These are phyloP conservation scores for Kwoniella shivajii DNA, from an alignment of 1,284 basidiomycete genomes.

Conservation along the genomic window DNA sequence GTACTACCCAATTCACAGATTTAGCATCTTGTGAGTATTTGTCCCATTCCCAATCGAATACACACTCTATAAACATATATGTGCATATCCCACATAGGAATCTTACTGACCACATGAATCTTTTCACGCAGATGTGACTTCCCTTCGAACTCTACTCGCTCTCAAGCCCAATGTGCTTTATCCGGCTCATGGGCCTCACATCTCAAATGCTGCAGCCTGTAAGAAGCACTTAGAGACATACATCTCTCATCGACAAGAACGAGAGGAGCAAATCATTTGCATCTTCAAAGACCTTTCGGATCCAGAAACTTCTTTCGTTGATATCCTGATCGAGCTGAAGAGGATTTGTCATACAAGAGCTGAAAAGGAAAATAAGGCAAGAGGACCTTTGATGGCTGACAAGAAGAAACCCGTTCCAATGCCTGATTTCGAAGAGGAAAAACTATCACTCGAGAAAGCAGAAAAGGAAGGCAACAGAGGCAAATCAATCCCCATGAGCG, in stretches of 20 bases:
- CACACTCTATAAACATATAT: neutral
- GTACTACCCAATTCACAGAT: conserved; percentile 88
- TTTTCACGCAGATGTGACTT: conserved; percentile 36
- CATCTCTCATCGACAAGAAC: conserved; percentile 75
- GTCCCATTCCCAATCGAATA: conserved; percentile 39
- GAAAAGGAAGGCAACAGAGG: conserved; percentile 7
- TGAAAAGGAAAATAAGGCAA: conserved; percentile 19
- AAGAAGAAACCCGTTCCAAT: conserved; percentile 8
- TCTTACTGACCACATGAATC: conserved; percentile 12
- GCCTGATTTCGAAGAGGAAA: conserved; percentile 20
- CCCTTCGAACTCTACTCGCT: conserved; percentile 45
- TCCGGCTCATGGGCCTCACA: conserved; percentile 80
- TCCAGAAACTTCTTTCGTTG: neutral
- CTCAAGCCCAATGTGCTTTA: conserved; percentile 61
- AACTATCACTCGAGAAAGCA: conserved; percentile 2
- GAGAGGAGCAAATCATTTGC: conserved; percentile 71
- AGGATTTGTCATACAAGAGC: conserved; percentile 11
- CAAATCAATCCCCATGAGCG: conserved; percentile 22
- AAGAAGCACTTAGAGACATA: conserved; percentile 65
- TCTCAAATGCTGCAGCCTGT: conserved; percentile 57
- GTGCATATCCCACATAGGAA: neutral
- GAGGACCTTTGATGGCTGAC: conserved; percentile 18
- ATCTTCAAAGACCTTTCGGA: conserved; percentile 21
- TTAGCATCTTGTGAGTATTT: conserved; percentile 66
- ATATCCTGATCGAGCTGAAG: conserved; percentile 10